Evolutionary conservation across 2,329 filamentous ascomycete genomes (phyloP).

Genomic region (Colletotrichum ledebouriae): DNA sequence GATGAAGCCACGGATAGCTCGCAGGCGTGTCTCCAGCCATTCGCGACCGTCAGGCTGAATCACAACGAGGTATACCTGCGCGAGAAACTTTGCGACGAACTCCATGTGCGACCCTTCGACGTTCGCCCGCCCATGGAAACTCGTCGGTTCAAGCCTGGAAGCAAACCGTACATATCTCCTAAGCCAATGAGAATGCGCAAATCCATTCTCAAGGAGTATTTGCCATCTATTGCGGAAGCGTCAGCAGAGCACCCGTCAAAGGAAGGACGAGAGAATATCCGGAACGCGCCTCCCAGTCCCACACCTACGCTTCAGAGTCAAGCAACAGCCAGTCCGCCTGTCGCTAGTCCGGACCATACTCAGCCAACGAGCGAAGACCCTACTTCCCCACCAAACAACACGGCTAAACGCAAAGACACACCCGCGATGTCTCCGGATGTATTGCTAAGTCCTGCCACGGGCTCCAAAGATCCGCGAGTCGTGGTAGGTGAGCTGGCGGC

Average conservation of each 20-base stretch:
- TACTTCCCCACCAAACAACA: not conserved
- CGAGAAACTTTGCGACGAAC: constrained; percentile 28
- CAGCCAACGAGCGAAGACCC: not conserved
- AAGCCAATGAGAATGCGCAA: constrained; percentile 25
- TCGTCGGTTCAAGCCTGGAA: constrained; percentile 29
- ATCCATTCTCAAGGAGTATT: not conserved
- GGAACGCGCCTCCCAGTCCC: too few relatives aligned
- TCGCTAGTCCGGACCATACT: too few relatives aligned
- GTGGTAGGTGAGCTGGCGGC: constrained; percentile 11
- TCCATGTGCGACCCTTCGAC: not conserved
- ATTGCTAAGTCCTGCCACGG: constrained; percentile 16
- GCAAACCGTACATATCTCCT: constrained; percentile 21
- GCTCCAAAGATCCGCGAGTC: constrained; percentile 17
- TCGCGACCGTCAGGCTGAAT: constrained; percentile 27
- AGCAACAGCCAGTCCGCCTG: too few relatives aligned
- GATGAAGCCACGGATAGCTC: constrained; percentile 4
- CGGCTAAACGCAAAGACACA: constrained; percentile 21
- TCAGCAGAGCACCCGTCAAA: too few relatives aligned
- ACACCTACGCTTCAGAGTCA: too few relatives aligned
- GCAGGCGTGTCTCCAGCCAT: constrained; percentile 24
- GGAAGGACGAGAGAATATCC: too few relatives aligned
- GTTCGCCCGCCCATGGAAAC: constrained; percentile 24
- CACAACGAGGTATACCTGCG: constrained; percentile 32
- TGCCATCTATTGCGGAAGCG: not conserved
- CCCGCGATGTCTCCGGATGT: constrained; percentile 32